Conservation (phyloP, 176 grass and related monocot species). For the Avena sativa region DNA sequence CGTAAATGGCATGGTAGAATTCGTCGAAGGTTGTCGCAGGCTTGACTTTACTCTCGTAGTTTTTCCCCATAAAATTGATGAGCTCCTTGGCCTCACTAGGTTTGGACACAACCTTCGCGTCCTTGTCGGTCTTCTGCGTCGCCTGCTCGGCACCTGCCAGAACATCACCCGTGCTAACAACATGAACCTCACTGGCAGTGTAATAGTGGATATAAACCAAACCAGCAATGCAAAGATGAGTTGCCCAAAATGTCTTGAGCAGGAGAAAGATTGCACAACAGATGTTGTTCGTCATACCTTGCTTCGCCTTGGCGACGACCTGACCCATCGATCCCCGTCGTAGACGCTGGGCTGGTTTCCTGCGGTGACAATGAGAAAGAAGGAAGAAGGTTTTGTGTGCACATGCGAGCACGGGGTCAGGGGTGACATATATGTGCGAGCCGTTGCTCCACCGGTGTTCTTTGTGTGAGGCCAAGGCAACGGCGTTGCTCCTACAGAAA, state of each 20-base stretch:
- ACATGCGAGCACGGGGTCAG: slow-evolving; percentile 13
- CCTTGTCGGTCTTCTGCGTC: not conserved
- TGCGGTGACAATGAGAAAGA: not conserved
- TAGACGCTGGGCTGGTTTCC: not conserved
- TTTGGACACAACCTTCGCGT: not conserved
- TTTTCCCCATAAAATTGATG: not conserved
- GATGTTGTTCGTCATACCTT: slow-evolving; percentile 29
- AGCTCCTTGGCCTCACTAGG: not conserved
- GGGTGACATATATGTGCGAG: not conserved
- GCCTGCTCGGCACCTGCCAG: slow-evolving; percentile 27
- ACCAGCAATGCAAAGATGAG: not conserved
- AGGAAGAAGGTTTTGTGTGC: slow-evolving; percentile 12
- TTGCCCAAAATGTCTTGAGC: not conserved
- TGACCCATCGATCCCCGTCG: slow-evolving; percentile 42
- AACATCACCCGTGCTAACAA: not conserved
- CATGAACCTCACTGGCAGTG: too few species aligned
- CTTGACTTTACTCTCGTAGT: not conserved
- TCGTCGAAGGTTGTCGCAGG: not conserved
- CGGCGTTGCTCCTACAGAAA: slow-evolving; percentile 46
- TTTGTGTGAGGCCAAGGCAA: slow-evolving; percentile 50
- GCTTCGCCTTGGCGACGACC: slow-evolving; percentile 40
- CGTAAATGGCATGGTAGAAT: slow-evolving; percentile 69
- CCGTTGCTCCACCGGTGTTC: not conserved
- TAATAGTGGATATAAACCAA: not conserved
- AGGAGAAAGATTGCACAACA: not conserved